These are phyloP conservation scores for Teratosphaeria epicoccoides DNA, from an alignment of 2,329 filamentous ascomycete genomes.

Conservation along the genomic window DNA sequence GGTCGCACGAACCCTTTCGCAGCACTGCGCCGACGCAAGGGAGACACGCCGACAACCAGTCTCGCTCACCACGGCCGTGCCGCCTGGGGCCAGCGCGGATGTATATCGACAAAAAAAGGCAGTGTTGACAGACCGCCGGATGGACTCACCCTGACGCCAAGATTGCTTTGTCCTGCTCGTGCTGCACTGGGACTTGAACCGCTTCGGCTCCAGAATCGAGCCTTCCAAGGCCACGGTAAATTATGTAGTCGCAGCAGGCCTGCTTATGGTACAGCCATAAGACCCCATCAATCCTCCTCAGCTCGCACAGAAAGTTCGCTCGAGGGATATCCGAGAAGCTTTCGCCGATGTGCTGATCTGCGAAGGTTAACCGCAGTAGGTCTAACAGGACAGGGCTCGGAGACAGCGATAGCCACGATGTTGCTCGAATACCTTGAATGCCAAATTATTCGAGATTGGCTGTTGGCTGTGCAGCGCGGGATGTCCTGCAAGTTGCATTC, in stretches of 20 bases:
- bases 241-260: neutral
- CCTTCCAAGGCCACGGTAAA: neutral
- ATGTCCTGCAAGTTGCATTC: constrained; percentile 1
- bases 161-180: neutral
- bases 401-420: neutral
- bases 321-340: neutral
- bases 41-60: neutral
- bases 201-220: neutral
- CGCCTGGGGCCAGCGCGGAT: neutral
- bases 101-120: neutral
- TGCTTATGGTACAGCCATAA: neutral
- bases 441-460: neutral
- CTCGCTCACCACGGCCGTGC: neutral
- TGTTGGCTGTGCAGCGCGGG: constrained; percentile 1
- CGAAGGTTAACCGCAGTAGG: neutral
- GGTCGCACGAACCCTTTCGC: neutral
- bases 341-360: constrained; percentile 8
- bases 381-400: neutral
- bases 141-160: neutral
- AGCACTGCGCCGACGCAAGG: neutral
- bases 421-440: neutral
- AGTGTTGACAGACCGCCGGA: neutral
- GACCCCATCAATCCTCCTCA: neutral
- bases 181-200: neutral
- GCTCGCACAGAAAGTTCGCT: neutral